Evolutionary conservation across 2,329 filamentous ascomycete species (phyloP), one percentile per base, ranked within the genome.

Genomic region (Aspergillus sclerotialis): DNA sequence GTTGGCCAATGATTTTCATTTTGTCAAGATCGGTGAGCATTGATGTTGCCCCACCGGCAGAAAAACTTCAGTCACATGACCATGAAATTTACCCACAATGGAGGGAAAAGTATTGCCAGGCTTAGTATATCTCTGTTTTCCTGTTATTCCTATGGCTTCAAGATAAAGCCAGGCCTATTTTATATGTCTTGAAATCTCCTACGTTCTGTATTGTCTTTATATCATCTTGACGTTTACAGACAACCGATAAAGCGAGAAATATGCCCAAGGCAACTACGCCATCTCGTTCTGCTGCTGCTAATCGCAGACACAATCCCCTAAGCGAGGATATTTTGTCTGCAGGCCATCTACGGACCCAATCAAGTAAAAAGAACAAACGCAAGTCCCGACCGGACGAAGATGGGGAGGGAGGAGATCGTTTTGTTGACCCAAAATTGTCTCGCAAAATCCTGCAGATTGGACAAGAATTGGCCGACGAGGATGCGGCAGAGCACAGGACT

Each of bases 361-460:
- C 78, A 18, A 80, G 80, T 48, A 72, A 71, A 52, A 86, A 86
- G 68, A 73, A 73, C 48, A 82, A 80, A 61, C 68, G 72, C 45
- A 83, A 79, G 61, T 75, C 69, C 35, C 57, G 58, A 32, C 53
- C 63, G 24, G 61, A 71, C 32, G 75, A 53, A n/a, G 73, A 78
- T 21, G 71, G 75, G 19, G 70, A 73, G 7, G 73, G 78, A 38
- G 73, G 76, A 40, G 78, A 84, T 41, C 69, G 73, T 44, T 96
- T 83, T 53, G 78, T 98, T 41, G 89, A 95, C 60, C 80, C 88
- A 38, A 89, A 86, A 58, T 80, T 89, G 12, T 94, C 90, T 37
- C 76, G 81, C 49, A 88, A 86, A 52, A 98, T 98, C 57, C 60
- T 98, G 40, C 78, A 84, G 47, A 86, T 96, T 50, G 90, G 90